Evolutionary conservation across 352 stramenopile genomes (phyloP).

Genomic region (Phytopythium ostracodes): DNA sequence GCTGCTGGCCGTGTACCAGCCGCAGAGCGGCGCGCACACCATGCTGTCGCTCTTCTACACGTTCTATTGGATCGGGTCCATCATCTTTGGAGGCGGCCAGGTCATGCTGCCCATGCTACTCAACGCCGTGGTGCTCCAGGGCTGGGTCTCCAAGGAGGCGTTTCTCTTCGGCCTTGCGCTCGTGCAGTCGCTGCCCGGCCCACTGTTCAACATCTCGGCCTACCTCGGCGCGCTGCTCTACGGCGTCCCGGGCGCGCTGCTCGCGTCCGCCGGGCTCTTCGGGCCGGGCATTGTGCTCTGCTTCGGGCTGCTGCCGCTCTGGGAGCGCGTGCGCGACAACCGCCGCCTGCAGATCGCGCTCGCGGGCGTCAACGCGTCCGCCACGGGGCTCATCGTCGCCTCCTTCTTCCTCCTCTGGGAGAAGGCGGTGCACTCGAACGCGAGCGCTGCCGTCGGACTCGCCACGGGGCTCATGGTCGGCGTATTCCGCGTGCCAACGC

Average conservation of each 20-base stretch:
- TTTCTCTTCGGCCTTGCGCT: constrained; percentile 93
- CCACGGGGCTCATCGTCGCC: constrained; percentile 88
- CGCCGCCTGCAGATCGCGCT: constrained; percentile 83
- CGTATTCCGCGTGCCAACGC: constrained; percentile 70
- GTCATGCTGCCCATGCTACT: constrained; percentile 92
- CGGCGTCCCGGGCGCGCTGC: constrained; percentile 83
- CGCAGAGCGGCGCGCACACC: constrained; percentile 34
- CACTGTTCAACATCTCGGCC: constrained; percentile 94
- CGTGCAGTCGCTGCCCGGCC: constrained; percentile 90
- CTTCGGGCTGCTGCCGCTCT: constrained; percentile 91
- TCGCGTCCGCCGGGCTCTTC: constrained; percentile 89
- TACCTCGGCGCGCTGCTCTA: constrained; percentile 89
- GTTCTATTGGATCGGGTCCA: constrained; percentile 93
- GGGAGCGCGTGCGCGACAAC: constrained; percentile 86
- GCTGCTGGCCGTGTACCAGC: constrained; percentile 43
- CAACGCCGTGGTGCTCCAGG: constrained; percentile 70
- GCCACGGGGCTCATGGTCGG: constrained; percentile 76
- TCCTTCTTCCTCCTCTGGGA: constrained; percentile 89
- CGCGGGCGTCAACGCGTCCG: constrained; percentile 88
- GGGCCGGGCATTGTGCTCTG: constrained; percentile 90
- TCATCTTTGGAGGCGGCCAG: constrained; percentile 94
- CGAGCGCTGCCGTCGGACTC: constrained; percentile 82
- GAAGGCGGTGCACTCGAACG: constrained; percentile 75
- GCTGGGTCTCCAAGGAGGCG: constrained; percentile 90
- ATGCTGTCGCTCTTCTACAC: constrained; percentile 81